Percentiles rank a stretch among this genome's conserved stretches.
phyloP scores from a whole-genome alignment of 768 basidiomycete genomes.

The Lactarius akahatsu region DNA sequence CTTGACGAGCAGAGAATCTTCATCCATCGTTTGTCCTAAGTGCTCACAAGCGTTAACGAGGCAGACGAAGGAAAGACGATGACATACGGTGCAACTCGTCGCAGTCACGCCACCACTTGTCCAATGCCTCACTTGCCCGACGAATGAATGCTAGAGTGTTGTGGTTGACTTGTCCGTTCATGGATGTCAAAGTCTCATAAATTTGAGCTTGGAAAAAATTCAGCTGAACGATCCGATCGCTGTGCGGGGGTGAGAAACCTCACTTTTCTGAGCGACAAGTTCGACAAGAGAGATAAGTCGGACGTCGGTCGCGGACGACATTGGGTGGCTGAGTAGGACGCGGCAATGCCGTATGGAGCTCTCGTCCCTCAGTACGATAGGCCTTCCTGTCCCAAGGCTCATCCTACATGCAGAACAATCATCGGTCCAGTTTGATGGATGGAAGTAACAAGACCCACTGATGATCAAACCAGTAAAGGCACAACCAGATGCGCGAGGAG shows the following conservation, averaged over 20 bases:
- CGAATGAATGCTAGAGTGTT: conserved; percentile 85
- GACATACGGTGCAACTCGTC: conserved; percentile 76
- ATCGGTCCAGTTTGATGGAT: conserved; percentile 20
- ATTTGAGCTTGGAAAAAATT: conserved; percentile 67
- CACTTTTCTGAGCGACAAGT: conserved; percentile 88
- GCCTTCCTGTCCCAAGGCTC: conserved; percentile 89
- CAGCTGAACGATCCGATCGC: neutral
- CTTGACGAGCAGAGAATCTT: conserved; percentile 81
- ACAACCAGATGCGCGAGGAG: conserved; percentile 91
- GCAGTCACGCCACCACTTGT: conserved; percentile 90
- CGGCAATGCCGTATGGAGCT: conserved; percentile 84
- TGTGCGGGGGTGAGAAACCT: conserved; percentile 30
- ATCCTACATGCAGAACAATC: conserved; percentile 49
- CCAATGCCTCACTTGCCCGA: conserved; percentile 80
- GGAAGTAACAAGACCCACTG: conserved; percentile 53
- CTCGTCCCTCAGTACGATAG: conserved; percentile 87
- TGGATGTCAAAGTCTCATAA: conserved; percentile 82
- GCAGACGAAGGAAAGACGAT: conserved; percentile 3
- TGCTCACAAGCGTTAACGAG: conserved; percentile 19
- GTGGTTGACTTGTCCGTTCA: conserved; percentile 84
- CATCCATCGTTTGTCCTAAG: conserved; percentile 75
- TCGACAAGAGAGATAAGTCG: conserved; percentile 86
- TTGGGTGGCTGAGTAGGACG: conserved; percentile 74
- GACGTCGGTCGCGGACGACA: conserved; percentile 89
- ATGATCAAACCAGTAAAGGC: conserved; percentile 95